Evolutionary conservation across 371 early-diverging fungal genomes (phyloP).

Genomic region (Haplosporangium sp.): DNA sequence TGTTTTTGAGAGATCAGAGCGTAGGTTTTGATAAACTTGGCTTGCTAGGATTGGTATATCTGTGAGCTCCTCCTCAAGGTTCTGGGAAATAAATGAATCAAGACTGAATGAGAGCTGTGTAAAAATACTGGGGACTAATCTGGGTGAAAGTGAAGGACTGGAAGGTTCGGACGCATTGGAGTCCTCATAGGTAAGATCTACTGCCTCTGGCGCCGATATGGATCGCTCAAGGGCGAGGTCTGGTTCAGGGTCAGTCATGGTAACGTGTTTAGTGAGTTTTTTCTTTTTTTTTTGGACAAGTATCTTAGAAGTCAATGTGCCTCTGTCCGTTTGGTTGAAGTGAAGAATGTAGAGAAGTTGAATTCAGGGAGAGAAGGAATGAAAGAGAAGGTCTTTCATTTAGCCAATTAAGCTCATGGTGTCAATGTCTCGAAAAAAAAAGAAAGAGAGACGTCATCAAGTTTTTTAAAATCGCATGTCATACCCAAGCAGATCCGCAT

Average conservation of each 20-base stretch:
- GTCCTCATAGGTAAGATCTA: slow-evolving; percentile 34
- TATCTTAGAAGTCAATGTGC: not conserved
- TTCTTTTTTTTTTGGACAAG: too few species aligned
- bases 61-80: slow-evolving; percentile 49
- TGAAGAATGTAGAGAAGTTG: too few species aligned
- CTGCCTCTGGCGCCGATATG: slow-evolving; percentile 45
- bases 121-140: slow-evolving; percentile 40
- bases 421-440: too few species aligned
- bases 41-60: slow-evolving; percentile 46
- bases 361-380: too few species aligned
- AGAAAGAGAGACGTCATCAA: too few species aligned
- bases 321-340: not conserved
- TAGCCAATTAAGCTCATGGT: too few species aligned
- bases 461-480: too few species aligned
- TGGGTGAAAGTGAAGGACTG: slow-evolving; percentile 40
- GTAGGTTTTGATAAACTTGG: slow-evolving; percentile 48
- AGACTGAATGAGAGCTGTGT: slow-evolving; percentile 52
- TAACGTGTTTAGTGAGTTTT: not conserved
- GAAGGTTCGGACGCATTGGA: slow-evolving; percentile 41
- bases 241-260: slow-evolving; percentile 36
- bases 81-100: slow-evolving; percentile 51
- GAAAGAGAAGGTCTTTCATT: too few species aligned
- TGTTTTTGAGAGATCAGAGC: slow-evolving; percentile 44
- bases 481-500: too few species aligned
- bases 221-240: slow-evolving; percentile 35